Percentiles rank a stretch among this genome's conserved stretches.
Conservation (phyloP, 345 rosid genomes). For the Atalantia buxifolia region DNA sequence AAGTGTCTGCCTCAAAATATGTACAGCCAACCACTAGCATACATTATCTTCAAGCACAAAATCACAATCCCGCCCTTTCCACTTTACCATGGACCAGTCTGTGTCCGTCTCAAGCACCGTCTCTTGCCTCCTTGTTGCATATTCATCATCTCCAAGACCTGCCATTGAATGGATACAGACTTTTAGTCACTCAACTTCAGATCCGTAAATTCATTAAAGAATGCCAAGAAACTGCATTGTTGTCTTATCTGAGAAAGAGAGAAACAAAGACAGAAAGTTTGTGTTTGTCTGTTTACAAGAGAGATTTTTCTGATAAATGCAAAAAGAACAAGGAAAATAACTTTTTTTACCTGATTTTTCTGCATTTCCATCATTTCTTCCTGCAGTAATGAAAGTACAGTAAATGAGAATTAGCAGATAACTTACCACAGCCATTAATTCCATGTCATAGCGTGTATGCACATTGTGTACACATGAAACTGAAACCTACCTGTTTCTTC, state of each 20-base stretch:
- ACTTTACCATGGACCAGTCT: conserved; percentile 86
- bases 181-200: not conserved
- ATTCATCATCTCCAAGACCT: conserved; percentile 69
- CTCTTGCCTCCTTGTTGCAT: conserved; percentile 50
- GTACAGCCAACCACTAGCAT: conserved; percentile 33
- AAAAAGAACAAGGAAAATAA: not conserved
- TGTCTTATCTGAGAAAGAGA: not conserved
- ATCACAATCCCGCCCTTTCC: conserved; percentile 15
- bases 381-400: conserved; percentile 40
- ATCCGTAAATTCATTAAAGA: not conserved
- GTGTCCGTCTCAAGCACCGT: conserved; percentile 70
- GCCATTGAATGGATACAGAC: conserved; percentile 6
- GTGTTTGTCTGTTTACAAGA: not conserved
- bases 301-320: not conserved
- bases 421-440: not conserved
- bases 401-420: conserved; percentile 12
- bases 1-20: conserved; percentile 25
- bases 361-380: conserved; percentile 66
- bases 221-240: not conserved
- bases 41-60: conserved; percentile 21
- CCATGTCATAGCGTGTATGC: not conserved
- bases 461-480: not conserved
- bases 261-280: not conserved
- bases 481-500: conserved; percentile 63
- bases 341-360: conserved; percentile 64